Evolutionary conservation across 495 filamentous ascomycete genomes (phyloP), one percentile per base, ranked within the genome.

Genomic region (Physcia stellaris): DNA sequence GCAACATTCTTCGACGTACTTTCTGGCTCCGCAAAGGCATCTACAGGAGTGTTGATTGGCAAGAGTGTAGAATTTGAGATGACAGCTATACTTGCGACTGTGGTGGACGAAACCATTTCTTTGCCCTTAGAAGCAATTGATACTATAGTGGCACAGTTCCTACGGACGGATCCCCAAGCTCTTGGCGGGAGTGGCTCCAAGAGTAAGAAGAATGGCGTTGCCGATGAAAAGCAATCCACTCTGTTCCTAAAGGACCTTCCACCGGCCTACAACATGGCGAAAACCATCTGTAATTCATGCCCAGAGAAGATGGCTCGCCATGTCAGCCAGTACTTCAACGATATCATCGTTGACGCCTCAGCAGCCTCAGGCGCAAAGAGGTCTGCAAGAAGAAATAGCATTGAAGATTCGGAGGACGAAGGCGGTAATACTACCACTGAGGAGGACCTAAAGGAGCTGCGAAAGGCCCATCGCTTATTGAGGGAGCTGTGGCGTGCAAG

Each of bases 301-400:
- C 76, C 83, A 2, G 90, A 94, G 43, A 83, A 86, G 54, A 95
- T 99, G 88, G 79, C 84, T 1, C 77, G 86, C 34, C 80, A 86
- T 48, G 79, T 95, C 39, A 86, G 85, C 46, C 86, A 92, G 52
- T 99, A 95, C 53, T 99, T 99, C 59, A 90, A 86, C 56, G 85
- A 94, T 41, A 84, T 96, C 17, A 88, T 99, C 38, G 73, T 94
- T 32, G 83, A 94, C 48, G 79, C 83, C 10, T 85, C 88, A 1
- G 68, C 74, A 2, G 50, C 55, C 1, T 56, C 53, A 5, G 48
- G 41, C 23, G 38, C 55, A 11, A 62, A 67, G 15, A 30, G 39
- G 24, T 52, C 51, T 21, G 51, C 61, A 35, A 58, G 63, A 36
- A 67, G 60, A 48, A 54, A 59, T 11, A 68, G 67, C 37, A 67